Base-by-base conservation (phyloP, 176 grass and related monocot species). In the Neostapfia colusana region DNA sequence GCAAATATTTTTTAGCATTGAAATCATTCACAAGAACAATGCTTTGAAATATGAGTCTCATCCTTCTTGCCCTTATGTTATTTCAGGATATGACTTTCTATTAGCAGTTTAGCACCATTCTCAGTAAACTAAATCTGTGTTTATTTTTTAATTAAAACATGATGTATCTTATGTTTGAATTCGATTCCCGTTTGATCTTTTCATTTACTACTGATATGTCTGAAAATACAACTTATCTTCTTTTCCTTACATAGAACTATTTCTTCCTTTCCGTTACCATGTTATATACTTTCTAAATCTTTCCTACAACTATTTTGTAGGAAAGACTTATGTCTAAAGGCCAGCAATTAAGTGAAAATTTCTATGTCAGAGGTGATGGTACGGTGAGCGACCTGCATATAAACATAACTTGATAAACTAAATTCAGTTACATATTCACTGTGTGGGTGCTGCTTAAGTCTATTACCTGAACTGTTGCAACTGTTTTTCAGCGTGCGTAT, bases 321-420 rank as follows among this genome's bases (percentile, higher is more conserved):
- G 91, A 98, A 92, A 94, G 87, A 66, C 75, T 98, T 74, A 94
- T 79, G 79, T 94, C 63, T 60, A 98, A 98, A 59, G 91, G 86
- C 13, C 95, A 98, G 75, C 78, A 90, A 88, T 90, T 98, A 75
- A 94, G 91, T 82, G 91, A 98, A 69, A 98, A 94, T 61, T 98
- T 98, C 75, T 98, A 90, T 75, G 95, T 94, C 35, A 92, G 91
- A 90, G 95, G 95, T 86, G 91, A 98, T 92, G 95, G 95, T 57
- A 98, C 91, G 59, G 95, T 98, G 81, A 91, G 89, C 73, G 41
- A 20, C 46, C 37, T 25, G 6, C 24, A 41, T 28, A 65, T 56
- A 7, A 75, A 1, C 37, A 60, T 67, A 51, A 51, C 66, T 70
- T 28, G 73, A 28, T 69, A 77, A 67, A 78, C 28, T 50, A 53